Percentiles rank a stretch among this genome's conserved stretches.
These are phyloP conservation scores for Calocybe gambosa DNA, from an alignment of 1,284 basidiomycete genomes.

Conservation along the genomic window DNA sequence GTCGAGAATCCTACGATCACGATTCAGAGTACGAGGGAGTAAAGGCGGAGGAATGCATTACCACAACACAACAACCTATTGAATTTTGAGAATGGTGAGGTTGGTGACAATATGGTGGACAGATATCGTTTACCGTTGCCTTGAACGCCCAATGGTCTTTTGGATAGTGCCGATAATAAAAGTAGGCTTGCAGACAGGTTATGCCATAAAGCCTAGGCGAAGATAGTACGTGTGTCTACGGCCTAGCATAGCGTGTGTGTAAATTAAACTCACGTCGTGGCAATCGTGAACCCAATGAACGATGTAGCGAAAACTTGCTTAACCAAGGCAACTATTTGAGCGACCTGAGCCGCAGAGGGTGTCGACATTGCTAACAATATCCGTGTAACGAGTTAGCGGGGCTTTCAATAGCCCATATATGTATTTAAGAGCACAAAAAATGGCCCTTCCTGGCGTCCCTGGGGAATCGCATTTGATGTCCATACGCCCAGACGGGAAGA, in stretches of 20 bases:
- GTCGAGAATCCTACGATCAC: slow-evolving; percentile 4
- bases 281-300: slow-evolving; percentile 9
- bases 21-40: background rate
- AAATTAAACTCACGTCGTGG: slow-evolving; percentile 7
- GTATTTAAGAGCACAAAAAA: too few species aligned
- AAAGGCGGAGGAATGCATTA: background rate
- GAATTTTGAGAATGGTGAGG: background rate
- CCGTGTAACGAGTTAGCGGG: too few species aligned
- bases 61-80: slow-evolving; percentile 5
- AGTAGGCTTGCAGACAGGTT: slow-evolving; percentile 8
- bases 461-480: too few species aligned
- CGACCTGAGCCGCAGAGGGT: background rate
- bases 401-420: too few species aligned
- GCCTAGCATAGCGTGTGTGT: background rate
- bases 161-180: slow-evolving; percentile 7
- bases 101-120: too few species aligned
- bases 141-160: slow-evolving; percentile 2
- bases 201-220: slow-evolving; percentile 6
- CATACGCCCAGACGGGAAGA: background rate
- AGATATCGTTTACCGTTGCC: background rate
- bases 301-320: slow-evolving; percentile 8
- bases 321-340: slow-evolving; percentile 1
- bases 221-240: background rate
- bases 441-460: too few species aligned
- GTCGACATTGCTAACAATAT: background rate